A percentile compares a stretch with the other conserved stretches of the same genome.
phyloP scores from a whole-genome alignment of 2,329 filamentous ascomycete genomes.

The Trichoderma semiorbis region DNA sequence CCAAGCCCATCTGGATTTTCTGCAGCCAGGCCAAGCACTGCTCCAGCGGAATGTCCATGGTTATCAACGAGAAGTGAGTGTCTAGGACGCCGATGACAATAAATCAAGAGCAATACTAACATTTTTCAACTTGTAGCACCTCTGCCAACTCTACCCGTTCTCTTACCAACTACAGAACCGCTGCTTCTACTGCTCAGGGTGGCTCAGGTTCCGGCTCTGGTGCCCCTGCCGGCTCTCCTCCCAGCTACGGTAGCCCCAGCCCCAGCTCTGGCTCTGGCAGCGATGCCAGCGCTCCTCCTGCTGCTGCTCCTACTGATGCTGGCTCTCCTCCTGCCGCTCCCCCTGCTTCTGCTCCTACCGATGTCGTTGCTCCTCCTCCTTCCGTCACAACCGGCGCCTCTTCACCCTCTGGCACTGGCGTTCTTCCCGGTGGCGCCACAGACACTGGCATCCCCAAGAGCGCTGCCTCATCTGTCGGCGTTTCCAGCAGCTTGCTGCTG shows the following conservation, averaged over 20 bases:
- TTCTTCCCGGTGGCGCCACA: constrained; percentile 20
- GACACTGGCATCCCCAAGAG: constrained; percentile 22
- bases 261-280: neutral
- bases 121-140: constrained; percentile 34
- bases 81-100: neutral
- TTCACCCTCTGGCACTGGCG: constrained; percentile 23
- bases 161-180: constrained; percentile 46
- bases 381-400: constrained; percentile 22
- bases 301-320: constrained; percentile 20
- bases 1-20: constrained; percentile 73
- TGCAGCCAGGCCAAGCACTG: constrained; percentile 74
- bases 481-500: constrained; percentile 42
- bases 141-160: constrained; percentile 50
- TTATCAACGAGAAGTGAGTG: constrained; percentile 69
- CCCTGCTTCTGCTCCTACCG: constrained; percentile 22
- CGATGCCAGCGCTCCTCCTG: constrained; percentile 17
- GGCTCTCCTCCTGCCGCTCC: constrained; percentile 16
- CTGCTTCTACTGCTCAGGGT: constrained; percentile 28
- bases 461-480: constrained; percentile 33
- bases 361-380: neutral
- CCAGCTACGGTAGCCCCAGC: neutral
- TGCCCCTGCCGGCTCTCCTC: constrained; percentile 2
- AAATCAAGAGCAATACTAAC: constrained; percentile 4
- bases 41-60: constrained; percentile 70
- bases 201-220: neutral